Conservation (phyloP, 495 filamentous ascomycete genomes). For the Achaetomiella virescens region DNA sequence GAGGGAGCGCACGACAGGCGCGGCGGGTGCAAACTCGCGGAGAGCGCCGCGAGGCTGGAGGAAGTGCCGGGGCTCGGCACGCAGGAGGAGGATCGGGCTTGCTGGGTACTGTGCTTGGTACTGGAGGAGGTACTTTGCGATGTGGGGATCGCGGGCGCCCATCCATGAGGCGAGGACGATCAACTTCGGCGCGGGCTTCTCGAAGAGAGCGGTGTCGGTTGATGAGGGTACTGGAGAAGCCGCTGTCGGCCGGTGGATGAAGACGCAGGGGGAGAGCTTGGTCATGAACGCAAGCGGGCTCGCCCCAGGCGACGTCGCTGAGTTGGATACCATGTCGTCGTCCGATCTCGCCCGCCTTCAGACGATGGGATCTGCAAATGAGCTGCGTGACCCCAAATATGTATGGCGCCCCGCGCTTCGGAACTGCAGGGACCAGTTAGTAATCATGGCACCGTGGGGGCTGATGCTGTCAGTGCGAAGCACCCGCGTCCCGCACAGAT, state of each 20-base stretch:
- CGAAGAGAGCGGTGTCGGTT: background rate
- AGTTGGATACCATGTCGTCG: slow-evolving; percentile 20
- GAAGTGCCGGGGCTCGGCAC: slow-evolving; percentile 30
- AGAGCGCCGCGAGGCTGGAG: slow-evolving; percentile 6
- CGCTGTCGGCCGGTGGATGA: slow-evolving; percentile 29
- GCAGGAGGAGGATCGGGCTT: slow-evolving; percentile 36
- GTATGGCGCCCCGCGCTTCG: too few relatives aligned
- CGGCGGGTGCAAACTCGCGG: slow-evolving; percentile 16
- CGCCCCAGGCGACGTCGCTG: background rate
- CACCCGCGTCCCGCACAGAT: too few relatives aligned
- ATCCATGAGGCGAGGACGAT: slow-evolving; percentile 41
- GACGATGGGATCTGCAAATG: background rate
- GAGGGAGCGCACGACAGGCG: slow-evolving; percentile 16
- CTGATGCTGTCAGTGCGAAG: too few relatives aligned
- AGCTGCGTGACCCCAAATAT: background rate
- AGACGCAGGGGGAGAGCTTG: slow-evolving; percentile 31
- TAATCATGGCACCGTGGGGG: background rate
- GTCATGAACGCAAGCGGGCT: slow-evolving; percentile 33
- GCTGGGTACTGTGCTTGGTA: slow-evolving; percentile 38
- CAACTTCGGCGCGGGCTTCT: slow-evolving; percentile 24
- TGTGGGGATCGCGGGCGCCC: slow-evolving; percentile 40
- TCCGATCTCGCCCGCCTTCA: background rate
- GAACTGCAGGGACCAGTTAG: background rate
- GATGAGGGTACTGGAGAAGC: background rate
- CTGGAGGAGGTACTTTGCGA: slow-evolving; percentile 39